Evolutionary conservation across 495 filamentous ascomycete species (phyloP).

Genomic region (Rhypophila decipiens): DNA sequence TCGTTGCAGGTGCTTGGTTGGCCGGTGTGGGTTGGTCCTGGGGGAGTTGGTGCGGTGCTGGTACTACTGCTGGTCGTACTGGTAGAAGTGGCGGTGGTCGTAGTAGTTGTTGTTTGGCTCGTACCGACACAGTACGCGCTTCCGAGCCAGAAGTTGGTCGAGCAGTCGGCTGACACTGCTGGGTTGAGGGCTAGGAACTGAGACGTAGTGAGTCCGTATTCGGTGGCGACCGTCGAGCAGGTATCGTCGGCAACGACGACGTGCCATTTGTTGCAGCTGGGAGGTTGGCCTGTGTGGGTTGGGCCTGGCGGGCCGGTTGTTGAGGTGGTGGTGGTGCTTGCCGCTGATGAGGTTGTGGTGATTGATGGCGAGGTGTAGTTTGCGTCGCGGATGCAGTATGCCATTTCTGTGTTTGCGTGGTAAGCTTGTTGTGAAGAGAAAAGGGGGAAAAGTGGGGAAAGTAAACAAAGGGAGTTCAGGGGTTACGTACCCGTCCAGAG

Average conservation of each 20-base stretch:
- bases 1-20: constrained; percentile 13
- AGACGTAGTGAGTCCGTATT: constrained; percentile 2
- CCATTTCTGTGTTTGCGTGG: no score
- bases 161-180: constrained; percentile 11
- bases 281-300: constrained; percentile 3
- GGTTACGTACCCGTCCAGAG: no score
- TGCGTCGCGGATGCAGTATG: no score
- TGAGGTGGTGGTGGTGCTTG: background rate
- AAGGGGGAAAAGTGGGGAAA: no score
- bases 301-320: background rate
- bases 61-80: no score
- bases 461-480: no score
- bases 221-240: constrained; percentile 10
- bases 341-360: background rate
- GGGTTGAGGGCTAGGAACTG: constrained; percentile 20
- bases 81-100: constrained; percentile 3
- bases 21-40: constrained; percentile 8
- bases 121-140: constrained; percentile 3
- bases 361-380: no score
- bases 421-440: no score
- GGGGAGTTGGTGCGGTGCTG: no score
- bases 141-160: constrained; percentile 12
- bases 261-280: constrained; percentile 14
- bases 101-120: constrained; percentile 8
- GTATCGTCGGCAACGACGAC: constrained; percentile 5